phyloP scores from a whole-genome alignment of 2,329 filamentous ascomycete genomes.

The Aspergillus vadensis region DNA sequence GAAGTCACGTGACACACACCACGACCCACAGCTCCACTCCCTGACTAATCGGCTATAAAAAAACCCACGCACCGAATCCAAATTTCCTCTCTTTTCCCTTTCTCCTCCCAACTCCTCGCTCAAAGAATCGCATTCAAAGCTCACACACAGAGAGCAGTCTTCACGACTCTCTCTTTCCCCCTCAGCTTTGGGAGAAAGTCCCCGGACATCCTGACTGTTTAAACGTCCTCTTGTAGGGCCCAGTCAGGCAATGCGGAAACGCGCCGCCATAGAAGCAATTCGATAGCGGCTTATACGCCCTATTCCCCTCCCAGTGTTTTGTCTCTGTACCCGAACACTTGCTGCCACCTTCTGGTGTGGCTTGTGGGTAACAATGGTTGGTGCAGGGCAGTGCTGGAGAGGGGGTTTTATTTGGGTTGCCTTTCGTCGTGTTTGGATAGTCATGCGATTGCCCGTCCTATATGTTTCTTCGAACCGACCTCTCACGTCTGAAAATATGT shows the following conservation, averaged over 20 bases:
- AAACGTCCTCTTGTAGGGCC: slow-evolving; percentile 25
- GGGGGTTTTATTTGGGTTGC: slow-evolving; percentile 54
- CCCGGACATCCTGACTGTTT: slow-evolving; percentile 76
- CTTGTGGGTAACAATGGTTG: slow-evolving; percentile 41
- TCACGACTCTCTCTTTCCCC: slow-evolving; percentile 36
- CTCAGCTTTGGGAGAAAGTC: slow-evolving; percentile 99
- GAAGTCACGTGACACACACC: neutral
- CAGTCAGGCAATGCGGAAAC: slow-evolving; percentile 78
- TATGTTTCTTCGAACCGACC: slow-evolving; percentile 20
- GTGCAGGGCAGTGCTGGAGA: slow-evolving; percentile 36
- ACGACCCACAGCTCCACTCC: slow-evolving; percentile 12
- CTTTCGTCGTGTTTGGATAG: slow-evolving; percentile 93
- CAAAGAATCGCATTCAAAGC: slow-evolving; percentile 99
- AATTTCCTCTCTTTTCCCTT: slow-evolving; percentile 36
- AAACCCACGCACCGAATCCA: slow-evolving; percentile 19
- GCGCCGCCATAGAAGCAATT: slow-evolving; percentile 99
- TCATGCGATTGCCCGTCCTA: slow-evolving; percentile 87
- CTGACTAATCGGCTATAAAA: slow-evolving; percentile 18
- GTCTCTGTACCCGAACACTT: slow-evolving; percentile 55
- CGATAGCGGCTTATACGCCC: slow-evolving; percentile 75
- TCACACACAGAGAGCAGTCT: slow-evolving; percentile 77
- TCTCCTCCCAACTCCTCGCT: slow-evolving; percentile 76
- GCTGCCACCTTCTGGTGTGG: slow-evolving; percentile 15
- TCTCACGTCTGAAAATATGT: neutral
- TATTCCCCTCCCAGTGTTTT: slow-evolving; percentile 40